Evolutionary conservation across 2,329 filamentous ascomycete genomes (phyloP).

Genomic region (Diplodia mutila): DNA sequence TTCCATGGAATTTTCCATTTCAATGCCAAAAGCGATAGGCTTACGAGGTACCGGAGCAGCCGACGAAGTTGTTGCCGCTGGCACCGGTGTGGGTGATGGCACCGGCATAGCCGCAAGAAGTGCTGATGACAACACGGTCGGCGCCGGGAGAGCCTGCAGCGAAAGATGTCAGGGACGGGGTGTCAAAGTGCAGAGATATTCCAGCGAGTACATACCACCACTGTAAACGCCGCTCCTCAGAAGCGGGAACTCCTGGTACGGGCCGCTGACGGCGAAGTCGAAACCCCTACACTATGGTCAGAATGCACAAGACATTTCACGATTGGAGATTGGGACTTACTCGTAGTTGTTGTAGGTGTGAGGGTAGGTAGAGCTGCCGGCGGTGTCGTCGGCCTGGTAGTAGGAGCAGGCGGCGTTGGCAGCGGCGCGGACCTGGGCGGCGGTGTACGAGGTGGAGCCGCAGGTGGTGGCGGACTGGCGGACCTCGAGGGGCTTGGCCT

Average conservation of each 20-base stretch:
- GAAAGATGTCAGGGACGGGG: neutral
- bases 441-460: constrained; percentile 58
- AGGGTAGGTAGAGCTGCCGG: constrained; percentile 55
- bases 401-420: constrained; percentile 57
- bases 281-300: constrained; percentile 50
- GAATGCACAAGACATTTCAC: neutral
- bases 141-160: constrained; percentile 63
- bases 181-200: constrained; percentile 1
- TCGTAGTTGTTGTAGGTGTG: constrained; percentile 66
- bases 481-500: constrained; percentile 34
- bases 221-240: constrained; percentile 56
- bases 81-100: constrained; percentile 73
- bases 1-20: neutral
- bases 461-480: constrained; percentile 57
- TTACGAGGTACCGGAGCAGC: constrained; percentile 53
- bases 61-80: constrained; percentile 69
- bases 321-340: neutral
- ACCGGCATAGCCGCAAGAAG: constrained; percentile 60
- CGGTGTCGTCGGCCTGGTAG: constrained; percentile 47
- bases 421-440: constrained; percentile 55
- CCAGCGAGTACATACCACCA: constrained; percentile 52
- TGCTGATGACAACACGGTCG: constrained; percentile 69
- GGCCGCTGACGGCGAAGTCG: constrained; percentile 58
- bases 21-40: neutral
- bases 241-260: constrained; percentile 68